Evolutionary conservation across 768 basidiomycete genomes (phyloP).

Genomic region (Boletus speciosus): DNA sequence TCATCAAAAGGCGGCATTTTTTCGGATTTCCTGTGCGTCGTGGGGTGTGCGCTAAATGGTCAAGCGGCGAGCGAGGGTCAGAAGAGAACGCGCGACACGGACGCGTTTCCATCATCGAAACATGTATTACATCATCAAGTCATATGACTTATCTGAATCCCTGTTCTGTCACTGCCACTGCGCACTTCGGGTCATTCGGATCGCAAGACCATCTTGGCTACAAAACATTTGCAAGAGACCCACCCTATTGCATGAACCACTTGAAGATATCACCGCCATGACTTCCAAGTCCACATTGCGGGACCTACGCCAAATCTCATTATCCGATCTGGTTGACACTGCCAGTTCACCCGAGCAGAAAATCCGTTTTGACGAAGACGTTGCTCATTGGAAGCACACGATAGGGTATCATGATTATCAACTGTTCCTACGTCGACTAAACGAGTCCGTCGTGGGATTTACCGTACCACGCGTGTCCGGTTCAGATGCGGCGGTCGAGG

Average conservation of each 20-base stretch:
- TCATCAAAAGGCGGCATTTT: constrained; percentile 70
- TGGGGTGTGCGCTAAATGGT: background rate
- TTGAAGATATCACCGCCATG: constrained; percentile 6
- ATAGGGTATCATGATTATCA: constrained; percentile 71
- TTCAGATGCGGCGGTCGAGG: background rate
- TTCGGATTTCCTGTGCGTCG: background rate
- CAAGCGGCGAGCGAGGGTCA: background rate
- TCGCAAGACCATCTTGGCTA: background rate
- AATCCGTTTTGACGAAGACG: constrained; percentile 71
- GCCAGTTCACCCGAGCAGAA: constrained; percentile 41
- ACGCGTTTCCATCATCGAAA: constrained; percentile 1
- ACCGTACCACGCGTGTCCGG: constrained; percentile 40
- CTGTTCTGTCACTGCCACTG: constrained; percentile 1
- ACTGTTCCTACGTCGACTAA: constrained; percentile 72
- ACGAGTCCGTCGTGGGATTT: constrained; percentile 70
- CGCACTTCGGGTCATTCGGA: background rate
- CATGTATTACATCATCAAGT: constrained; percentile 25
- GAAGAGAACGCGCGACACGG: background rate
- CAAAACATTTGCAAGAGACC: background rate
- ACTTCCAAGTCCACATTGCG: constrained; percentile 14
- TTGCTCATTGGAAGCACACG: constrained; percentile 67
- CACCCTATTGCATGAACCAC: background rate
- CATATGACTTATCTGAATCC: constrained; percentile 21
- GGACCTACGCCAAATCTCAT: constrained; percentile 31
- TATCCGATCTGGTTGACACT: constrained; percentile 18